phyloP scores from a whole-genome alignment of 2,329 filamentous ascomycete genomes.

The Nothomitra cinnamomea region DNA sequence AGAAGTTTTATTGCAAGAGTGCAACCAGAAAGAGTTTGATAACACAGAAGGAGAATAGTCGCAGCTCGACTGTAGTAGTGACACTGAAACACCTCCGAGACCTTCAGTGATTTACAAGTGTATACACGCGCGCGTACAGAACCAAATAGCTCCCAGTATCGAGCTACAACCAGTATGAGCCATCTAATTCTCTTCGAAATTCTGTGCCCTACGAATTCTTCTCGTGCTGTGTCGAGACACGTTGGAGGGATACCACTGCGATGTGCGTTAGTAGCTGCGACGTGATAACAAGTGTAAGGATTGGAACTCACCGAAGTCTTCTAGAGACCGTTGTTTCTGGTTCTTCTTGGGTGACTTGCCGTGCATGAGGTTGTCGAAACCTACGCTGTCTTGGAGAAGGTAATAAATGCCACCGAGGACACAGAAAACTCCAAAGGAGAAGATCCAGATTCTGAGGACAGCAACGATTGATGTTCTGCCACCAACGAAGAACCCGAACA shows the following conservation, averaged over 20 bases:
- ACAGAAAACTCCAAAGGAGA: conserved; percentile 79
- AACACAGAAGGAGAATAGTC: conserved; percentile 1
- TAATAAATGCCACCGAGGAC: conserved; percentile 66
- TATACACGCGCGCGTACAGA: neutral
- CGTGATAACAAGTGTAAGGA: conserved; percentile 2
- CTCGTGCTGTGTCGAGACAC: conserved; percentile 83
- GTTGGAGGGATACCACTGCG: conserved; percentile 70
- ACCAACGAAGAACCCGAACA: conserved; percentile 69
- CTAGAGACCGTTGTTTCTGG: conserved; percentile 67
- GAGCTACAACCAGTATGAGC: neutral
- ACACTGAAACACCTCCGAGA: neutral
- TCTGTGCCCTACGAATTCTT: conserved; percentile 48
- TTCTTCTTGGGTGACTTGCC: conserved; percentile 69
- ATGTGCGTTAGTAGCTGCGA: conserved; percentile 30
- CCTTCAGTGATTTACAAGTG: conserved; percentile 3
- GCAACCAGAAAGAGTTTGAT: neutral
- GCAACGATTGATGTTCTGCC: conserved; percentile 58
- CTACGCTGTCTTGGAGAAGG: conserved; percentile 61
- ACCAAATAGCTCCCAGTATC: neutral
- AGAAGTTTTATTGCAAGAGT: neutral
- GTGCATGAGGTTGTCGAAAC: conserved; percentile 88
- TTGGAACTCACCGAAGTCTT: conserved; percentile 64
- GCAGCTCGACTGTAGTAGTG: neutral
- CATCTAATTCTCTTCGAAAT: neutral
- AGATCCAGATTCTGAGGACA: conserved; percentile 79